Percentiles rank a stretch among this genome's conserved stretches.
Evolutionary conservation across 192 early-diverging fungal species (phyloP).

Genomic region (Coemansia furcata): DNA sequence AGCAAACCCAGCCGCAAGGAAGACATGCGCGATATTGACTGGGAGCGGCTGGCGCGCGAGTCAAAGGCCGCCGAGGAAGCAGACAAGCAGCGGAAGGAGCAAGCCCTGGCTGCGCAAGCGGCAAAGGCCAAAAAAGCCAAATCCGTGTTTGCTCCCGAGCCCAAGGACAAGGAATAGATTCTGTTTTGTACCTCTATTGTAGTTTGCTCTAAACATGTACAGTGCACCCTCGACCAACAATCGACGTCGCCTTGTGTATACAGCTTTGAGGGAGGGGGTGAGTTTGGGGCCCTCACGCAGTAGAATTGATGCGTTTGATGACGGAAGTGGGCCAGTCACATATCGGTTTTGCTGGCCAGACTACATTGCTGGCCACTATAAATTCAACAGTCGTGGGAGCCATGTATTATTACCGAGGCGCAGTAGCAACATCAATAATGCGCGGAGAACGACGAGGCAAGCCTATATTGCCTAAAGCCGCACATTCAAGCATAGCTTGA

Average conservation of each 20-base stretch:
- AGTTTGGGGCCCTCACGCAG: not conserved
- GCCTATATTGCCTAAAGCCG: not conserved
- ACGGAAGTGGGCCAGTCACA: not conserved
- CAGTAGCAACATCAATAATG: not conserved
- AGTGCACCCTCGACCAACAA: not conserved
- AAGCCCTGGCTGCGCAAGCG: constrained; percentile 1
- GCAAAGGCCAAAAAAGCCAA: constrained; percentile 8
- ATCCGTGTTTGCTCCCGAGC: constrained; percentile 19
- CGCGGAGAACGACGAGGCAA: not conserved
- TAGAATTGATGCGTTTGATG: not conserved
- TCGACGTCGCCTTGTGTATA: not conserved
- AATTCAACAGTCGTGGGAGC: not conserved
- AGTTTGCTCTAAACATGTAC: not conserved
- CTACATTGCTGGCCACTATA: not conserved
- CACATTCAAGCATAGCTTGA: not conserved
- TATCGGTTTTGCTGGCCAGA: not conserved
- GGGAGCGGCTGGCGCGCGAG: constrained; percentile 40
- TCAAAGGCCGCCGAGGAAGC: constrained; percentile 23
- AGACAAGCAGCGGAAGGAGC: constrained; percentile 10
- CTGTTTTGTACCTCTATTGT: not conserved
- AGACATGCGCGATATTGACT: constrained; percentile 37
- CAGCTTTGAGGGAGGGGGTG: not conserved
- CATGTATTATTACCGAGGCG: not conserved
- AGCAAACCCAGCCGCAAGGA: not conserved
- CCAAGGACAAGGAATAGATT: constrained; percentile 7